Evolutionary conservation across 805 yeast genomes (phyloP), one percentile per base, ranked within the genome.

Genomic region (Spathaspora boniae): DNA sequence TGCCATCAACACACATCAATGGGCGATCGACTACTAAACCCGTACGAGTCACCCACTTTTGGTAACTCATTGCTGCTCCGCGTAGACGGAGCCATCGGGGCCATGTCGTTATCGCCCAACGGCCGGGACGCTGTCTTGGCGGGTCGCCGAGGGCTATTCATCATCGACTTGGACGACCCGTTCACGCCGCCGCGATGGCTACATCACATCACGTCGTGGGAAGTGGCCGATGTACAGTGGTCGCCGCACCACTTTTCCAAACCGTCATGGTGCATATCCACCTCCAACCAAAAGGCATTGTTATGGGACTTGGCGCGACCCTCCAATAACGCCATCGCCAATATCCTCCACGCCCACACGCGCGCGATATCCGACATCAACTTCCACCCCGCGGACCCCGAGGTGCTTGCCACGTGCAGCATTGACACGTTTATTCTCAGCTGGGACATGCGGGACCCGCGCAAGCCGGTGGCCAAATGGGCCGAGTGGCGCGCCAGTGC

Each of bases 191-290:
- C 98, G 0, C 68, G 98, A 40, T 87, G 94, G 89, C 72, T 93
- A 11, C 94, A 81, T 37, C 96, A 93, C 53, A 71, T 80, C 23
- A 91, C 97, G 0, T 80, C 95, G 0, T 93, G 98, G 98, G 98
- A 93, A 57, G 98, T 93, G 3, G 96, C 98, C 0, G 97, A 91
- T 56, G 97, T 91, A 2, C 98, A 93, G 58, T 93, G 98, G 98
- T 86, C 94, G 2, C 96, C 97, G 0, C 97, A 93, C 54, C 62
- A 60, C 38, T 68, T 74, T 5, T 72, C 80, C 2, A 86, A 85
- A 45, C 91, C 95, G 1, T 70, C 82, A 5, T 89, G 97, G 95
- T 86, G 93, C 28, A 82, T 91, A 1, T 86, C 96, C 0, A 87
- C 98, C 0, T 83, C 95, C 2, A 93, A 91, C 57, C 98, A 91